Conservation (phyloP, 2,329 filamentous ascomycete species). For the Coniella vitis region DNA sequence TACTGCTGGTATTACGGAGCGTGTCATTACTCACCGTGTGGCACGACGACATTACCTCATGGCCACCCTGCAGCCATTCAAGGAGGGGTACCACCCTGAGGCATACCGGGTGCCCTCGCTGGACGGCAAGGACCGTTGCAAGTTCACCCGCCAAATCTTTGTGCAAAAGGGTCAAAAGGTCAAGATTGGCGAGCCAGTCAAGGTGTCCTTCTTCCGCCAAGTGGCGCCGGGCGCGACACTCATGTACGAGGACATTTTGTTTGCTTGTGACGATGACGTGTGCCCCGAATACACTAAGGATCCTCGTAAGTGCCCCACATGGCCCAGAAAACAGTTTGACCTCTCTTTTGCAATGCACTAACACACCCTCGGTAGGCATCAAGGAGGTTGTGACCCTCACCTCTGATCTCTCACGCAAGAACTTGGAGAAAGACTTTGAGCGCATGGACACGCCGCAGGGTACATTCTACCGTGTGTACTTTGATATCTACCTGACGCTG, state of each 20-base stretch:
- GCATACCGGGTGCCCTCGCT: constrained; percentile 95
- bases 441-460: constrained; percentile 98
- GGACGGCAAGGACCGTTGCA: constrained; percentile 96
- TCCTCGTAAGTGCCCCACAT: constrained; percentile 66
- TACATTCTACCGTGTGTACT: constrained; percentile 82
- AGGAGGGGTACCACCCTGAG: constrained; percentile 96
- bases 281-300: constrained; percentile 99
- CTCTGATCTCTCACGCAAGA: constrained; percentile 93
- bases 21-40: constrained; percentile 93
- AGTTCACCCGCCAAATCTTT: constrained; percentile 97
- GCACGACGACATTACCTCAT: constrained; percentile 97
- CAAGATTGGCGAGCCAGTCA: constrained; percentile 98
- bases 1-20: constrained; percentile 94
- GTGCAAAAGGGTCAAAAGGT: constrained; percentile 98
- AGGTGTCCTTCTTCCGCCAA: constrained; percentile 97
- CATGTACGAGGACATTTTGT: constrained; percentile 98
- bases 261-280: constrained; percentile 95
- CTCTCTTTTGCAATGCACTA: background rate
- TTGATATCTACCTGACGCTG: constrained; percentile 81
- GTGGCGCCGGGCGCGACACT: constrained; percentile 94
- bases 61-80: constrained; percentile 97
- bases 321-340: background rate
- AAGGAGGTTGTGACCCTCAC: constrained; percentile 98
- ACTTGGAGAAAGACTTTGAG: constrained; percentile 98
- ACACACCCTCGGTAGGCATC: constrained; percentile 59